Evolutionary conservation across 257 asterid genomes (phyloP).

Genomic region (Perilla frutescens): DNA sequence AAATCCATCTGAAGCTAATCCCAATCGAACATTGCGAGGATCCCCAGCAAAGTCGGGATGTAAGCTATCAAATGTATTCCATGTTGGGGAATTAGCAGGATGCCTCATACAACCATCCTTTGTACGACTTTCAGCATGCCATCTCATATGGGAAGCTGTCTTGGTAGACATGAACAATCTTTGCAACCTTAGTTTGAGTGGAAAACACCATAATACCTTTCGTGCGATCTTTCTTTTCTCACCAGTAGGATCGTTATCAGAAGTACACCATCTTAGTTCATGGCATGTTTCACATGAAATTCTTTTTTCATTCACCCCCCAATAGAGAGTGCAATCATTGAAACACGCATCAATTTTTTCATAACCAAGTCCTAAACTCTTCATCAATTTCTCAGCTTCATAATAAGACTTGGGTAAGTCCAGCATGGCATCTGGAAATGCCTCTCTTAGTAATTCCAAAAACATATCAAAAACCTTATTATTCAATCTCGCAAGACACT

Average conservation of each 20-base stretch:
- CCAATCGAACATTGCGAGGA: not conserved
- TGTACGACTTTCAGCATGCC: not conserved
- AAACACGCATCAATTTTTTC: constrained; percentile 10
- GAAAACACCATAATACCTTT: constrained; percentile 13
- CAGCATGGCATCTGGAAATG: not conserved
- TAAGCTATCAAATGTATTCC: not conserved
- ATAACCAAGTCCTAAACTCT: constrained; percentile 1
- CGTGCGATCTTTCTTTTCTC: not conserved
- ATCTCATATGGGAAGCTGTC: not conserved
- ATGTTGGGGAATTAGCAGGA: not conserved
- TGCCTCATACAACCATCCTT: not conserved
- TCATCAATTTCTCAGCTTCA: constrained; percentile 2
- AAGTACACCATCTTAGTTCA: not conserved
- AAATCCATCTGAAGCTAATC: constrained; percentile 3
- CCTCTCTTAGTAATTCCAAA: not conserved
- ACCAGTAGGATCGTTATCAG: not conserved
- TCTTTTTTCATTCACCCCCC: not conserved
- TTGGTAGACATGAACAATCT: constrained; percentile 11
- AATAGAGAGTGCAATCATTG: constrained; percentile 12
- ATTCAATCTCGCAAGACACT: not conserved
- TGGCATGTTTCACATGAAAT: not conserved
- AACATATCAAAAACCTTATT: constrained; percentile 11
- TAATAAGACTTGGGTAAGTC: not conserved
- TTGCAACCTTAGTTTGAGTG: not conserved
- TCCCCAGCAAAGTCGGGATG: not conserved